These are phyloP conservation scores for Hortiboletus rubellus DNA, from an alignment of 1,284 basidiomycete genomes.

Conservation along the genomic window DNA sequence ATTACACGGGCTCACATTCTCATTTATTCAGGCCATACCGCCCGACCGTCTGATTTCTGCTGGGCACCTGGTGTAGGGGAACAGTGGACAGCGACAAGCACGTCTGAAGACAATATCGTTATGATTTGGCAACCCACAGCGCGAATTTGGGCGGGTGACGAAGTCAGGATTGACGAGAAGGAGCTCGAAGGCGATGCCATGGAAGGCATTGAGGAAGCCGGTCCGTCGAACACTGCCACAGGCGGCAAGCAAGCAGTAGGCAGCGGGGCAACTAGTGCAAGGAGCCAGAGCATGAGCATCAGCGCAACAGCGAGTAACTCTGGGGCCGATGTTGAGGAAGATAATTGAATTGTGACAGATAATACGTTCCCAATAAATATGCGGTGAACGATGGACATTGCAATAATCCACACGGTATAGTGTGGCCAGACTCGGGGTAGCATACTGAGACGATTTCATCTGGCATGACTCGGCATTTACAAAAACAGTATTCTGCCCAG, in stretches of 20 bases:
- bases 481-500: constrained; percentile 64
- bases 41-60: constrained; percentile 79
- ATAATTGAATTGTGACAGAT: constrained; percentile 30
- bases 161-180: constrained; percentile 72
- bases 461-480: constrained; percentile 33
- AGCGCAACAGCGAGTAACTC: constrained; percentile 48
- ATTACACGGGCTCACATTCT: constrained; percentile 1
- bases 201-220: constrained; percentile 63
- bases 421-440: neutral
- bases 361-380: constrained; percentile 20
- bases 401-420: constrained; percentile 11
- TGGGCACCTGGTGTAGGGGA: constrained; percentile 79
- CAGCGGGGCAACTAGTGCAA: constrained; percentile 35
- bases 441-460: constrained; percentile 1
- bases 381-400: constrained; percentile 4
- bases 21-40: constrained; percentile 62
- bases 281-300: constrained; percentile 56
- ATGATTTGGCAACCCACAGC: constrained; percentile 90
- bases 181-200: constrained; percentile 76
- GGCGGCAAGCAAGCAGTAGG: constrained; percentile 21
- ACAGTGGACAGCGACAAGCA: constrained; percentile 75
- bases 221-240: constrained; percentile 21
- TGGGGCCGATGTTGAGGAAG: constrained; percentile 40
- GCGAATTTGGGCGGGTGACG: constrained; percentile 84
- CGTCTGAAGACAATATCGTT: constrained; percentile 84